A percentile compares a stretch with the other conserved stretches of the same genome.
These are phyloP conservation scores for Papiliotrema flavescens DNA, from an alignment of 1,284 basidiomycete species.

Conservation along the genomic window DNA sequence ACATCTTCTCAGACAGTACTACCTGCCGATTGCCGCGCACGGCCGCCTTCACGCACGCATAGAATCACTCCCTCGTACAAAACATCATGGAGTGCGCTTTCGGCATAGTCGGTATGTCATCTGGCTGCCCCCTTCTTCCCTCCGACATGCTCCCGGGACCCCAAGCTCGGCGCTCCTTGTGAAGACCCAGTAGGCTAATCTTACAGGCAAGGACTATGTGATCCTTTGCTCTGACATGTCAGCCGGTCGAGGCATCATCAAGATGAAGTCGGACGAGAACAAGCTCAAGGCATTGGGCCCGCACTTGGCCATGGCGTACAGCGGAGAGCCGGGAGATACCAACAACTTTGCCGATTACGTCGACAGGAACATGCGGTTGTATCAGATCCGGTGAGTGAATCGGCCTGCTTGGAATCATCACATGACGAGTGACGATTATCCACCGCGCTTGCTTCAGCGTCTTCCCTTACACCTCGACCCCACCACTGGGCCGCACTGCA, in stretches of 20 bases:
- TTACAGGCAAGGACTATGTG: slow-evolving; percentile 79
- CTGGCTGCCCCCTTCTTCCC: too few relatives aligned
- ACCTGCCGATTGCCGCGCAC: background rate
- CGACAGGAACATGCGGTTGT: slow-evolving; percentile 90
- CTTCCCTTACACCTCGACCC: too few relatives aligned
- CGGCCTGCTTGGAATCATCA: background rate
- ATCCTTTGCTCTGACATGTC: slow-evolving; percentile 88
- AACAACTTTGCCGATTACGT: slow-evolving; percentile 95
- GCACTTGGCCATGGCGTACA: slow-evolving; percentile 91
- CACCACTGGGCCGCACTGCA: too few relatives aligned
- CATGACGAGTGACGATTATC: too few relatives aligned
- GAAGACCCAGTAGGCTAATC: background rate
- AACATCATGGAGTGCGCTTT: slow-evolving; percentile 3
- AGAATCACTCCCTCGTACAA: too few relatives aligned
- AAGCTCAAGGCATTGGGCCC: slow-evolving; percentile 91
- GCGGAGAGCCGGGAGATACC: slow-evolving; percentile 95
- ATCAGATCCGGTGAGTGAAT: slow-evolving; percentile 77
- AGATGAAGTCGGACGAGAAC: slow-evolving; percentile 97
- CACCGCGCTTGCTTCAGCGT: too few relatives aligned
- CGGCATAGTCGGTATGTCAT: slow-evolving; percentile 6
- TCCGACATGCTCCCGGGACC: too few relatives aligned
- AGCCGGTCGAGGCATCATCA: slow-evolving; percentile 82
- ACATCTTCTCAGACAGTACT: background rate
- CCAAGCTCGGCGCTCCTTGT: too few relatives aligned
- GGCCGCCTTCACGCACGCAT: background rate